A percentile compares a stretch with the other conserved stretches of the same genome.
These are phyloP conservation scores for Cytospora paraplurivora DNA, from an alignment of 2,329 filamentous ascomycete genomes.

Conservation along the genomic window DNA sequence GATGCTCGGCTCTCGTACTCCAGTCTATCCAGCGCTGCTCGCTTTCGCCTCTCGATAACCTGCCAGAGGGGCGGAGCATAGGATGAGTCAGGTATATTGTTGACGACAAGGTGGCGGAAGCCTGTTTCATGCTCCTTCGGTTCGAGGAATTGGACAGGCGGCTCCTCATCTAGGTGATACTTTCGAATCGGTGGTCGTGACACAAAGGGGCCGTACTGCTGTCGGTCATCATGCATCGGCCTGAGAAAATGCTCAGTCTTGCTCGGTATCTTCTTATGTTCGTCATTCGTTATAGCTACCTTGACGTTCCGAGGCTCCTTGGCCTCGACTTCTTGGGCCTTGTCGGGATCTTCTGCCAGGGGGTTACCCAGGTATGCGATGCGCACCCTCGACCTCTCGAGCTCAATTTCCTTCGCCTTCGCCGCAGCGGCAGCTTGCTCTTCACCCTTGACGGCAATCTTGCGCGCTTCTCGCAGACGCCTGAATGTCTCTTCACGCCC, in stretches of 20 bases:
- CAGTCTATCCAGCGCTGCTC: background rate
- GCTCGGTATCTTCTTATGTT: background rate
- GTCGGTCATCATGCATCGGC: background rate
- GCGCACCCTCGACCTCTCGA: background rate
- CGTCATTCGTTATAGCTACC: background rate
- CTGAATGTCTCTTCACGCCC: constrained; percentile 36
- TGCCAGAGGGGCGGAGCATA: background rate
- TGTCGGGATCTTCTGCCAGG: no score
- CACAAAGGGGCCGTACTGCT: constrained; percentile 14
- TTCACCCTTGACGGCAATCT: constrained; percentile 4
- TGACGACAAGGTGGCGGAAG: constrained; percentile 3
- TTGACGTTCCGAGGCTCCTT: constrained; percentile 14
- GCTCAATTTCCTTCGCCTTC: background rate
- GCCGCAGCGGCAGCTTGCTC: background rate
- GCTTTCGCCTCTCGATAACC: background rate
- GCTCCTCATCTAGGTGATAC: background rate
- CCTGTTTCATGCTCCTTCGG: constrained; percentile 5
- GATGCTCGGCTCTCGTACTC: background rate
- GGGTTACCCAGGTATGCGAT: background rate
- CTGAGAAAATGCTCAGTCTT: constrained; percentile 12
- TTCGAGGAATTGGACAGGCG: constrained; percentile 4
- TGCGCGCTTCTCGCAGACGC: constrained; percentile 30
- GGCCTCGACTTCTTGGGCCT: background rate
- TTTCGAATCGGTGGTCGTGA: background rate
- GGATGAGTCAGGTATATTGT: background rate